Evolutionary conservation across 495 filamentous ascomycete genomes (phyloP), one percentile per base, ranked within the genome.

Genomic region (Penicillium soppii): DNA sequence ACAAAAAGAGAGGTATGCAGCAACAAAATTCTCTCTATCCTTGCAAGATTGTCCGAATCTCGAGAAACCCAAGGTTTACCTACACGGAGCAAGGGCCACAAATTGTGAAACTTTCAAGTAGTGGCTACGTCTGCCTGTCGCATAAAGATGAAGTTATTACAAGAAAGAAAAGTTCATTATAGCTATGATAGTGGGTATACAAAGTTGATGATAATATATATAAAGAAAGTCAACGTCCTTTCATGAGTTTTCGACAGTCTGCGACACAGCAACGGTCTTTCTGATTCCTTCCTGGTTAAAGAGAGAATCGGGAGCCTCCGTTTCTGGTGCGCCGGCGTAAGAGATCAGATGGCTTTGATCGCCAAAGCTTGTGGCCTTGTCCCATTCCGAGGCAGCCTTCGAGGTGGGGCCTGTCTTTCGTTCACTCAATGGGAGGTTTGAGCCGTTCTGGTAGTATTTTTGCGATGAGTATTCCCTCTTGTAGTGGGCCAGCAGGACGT

Each of bases 271-370:
- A 5, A 71, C 59, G n/a, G 65, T 71, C 53, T 71, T 74, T 22
- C 63, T 51, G 26, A 72, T 74, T 3, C 66, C 60, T 10, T 57
- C 57, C 5, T 52, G 50, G 21, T 53, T 50, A 21, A 41, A 44
- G 12, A 46, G 30, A 6, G 55, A 41, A 5, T 54, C 61, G 8
- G 23, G 27, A 5, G 48, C 47, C 20, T 65, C 63, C 0, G 50
- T 44, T 17, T 65, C 63, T 0, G 61, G 62, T 2, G 61, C 47
- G 7, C 65, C 70, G 1, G 68, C 68, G 21, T 56, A 68, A 1
- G 65, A 62, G 29, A 71, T 71, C 2, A 73, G 57, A 52, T 70
- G 66, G 43, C 66, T 68, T 33, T 74, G 63, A 21, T 69, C 66
- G 15, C 57, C 65, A 36, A 67, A 68, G 36, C 58, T 47, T 1